A percentile compares a stretch with the other conserved stretches of the same genome.
Evolutionary conservation across 108 stramenopile genomes (phyloP).

Genomic region (Discostella pseudostelligera): DNA sequence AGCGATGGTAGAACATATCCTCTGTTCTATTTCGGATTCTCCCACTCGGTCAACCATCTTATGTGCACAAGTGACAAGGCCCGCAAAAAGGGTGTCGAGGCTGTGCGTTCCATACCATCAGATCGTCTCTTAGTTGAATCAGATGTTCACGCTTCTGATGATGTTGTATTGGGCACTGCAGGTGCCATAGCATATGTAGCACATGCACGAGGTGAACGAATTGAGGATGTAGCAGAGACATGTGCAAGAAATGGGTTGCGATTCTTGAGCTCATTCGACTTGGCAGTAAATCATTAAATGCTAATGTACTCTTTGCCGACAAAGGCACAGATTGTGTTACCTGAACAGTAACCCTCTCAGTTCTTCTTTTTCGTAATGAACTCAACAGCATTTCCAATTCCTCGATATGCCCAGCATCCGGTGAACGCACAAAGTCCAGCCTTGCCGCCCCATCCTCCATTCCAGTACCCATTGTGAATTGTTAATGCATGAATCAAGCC

Average conservation of each 20-base stretch:
- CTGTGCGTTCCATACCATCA: conserved; percentile 61
- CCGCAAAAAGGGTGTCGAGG: conserved; percentile 54
- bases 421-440: conserved; percentile 67
- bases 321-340: no score
- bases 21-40: conserved; percentile 86
- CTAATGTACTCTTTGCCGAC: background rate
- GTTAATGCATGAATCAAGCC: conserved; percentile 61
- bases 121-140: conserved; percentile 78
- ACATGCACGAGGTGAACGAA: conserved; percentile 36
- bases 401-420: conserved; percentile 50
- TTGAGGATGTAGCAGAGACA: conserved; percentile 35
- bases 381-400: conserved; percentile 34
- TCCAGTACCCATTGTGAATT: conserved; percentile 60
- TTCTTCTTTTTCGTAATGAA: conserved; percentile 21
- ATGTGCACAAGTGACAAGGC: conserved; percentile 75
- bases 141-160: conserved; percentile 64
- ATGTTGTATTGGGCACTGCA: conserved; percentile 68
- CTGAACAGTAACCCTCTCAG: background rate
- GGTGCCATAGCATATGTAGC: conserved; percentile 72
- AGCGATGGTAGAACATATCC: no score
- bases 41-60: conserved; percentile 69
- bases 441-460: conserved; percentile 70
- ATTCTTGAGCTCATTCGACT: conserved; percentile 42
- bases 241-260: conserved; percentile 51
- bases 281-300: conserved; percentile 1